phyloP scores from a whole-genome alignment of 352 stramenopile genomes.

The Pythium apleroticum region DNA sequence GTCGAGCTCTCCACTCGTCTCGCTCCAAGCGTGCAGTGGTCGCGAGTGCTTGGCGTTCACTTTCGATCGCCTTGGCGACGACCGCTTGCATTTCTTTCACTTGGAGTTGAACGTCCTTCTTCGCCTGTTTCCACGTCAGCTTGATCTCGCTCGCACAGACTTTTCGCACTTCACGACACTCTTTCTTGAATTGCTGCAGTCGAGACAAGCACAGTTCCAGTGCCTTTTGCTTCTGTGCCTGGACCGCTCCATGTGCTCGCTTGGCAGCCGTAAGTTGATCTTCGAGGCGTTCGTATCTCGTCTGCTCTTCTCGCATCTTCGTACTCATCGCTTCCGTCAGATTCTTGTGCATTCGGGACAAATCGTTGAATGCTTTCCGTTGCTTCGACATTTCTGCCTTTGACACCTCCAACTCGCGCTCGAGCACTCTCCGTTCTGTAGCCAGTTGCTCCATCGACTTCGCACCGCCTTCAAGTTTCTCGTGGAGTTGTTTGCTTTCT shows the following conservation, averaged over 20 bases:
- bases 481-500: constrained; percentile 17
- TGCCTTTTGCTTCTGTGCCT: constrained; percentile 4
- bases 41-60: constrained; percentile 26
- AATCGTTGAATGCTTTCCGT: constrained; percentile 58
- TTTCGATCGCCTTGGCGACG: constrained; percentile 10
- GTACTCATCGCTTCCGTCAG: constrained; percentile 49
- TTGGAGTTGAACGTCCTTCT: constrained; percentile 5
- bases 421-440: constrained; percentile 31
- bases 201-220: constrained; percentile 15
- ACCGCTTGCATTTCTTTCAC: constrained; percentile 14
- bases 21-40: constrained; percentile 39
- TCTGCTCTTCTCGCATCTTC: constrained; percentile 36
- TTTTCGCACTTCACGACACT: constrained; percentile 21
- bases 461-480: constrained; percentile 12
- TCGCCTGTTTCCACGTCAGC: constrained; percentile 13
- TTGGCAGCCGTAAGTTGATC: constrained; percentile 30
- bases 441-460: constrained; percentile 25
- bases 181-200: constrained; percentile 11
- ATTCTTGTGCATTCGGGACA: constrained; percentile 71
- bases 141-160: constrained; percentile 12
- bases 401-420: constrained; percentile 30
- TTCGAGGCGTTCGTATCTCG: constrained; percentile 19
- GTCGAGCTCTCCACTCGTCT: constrained; percentile 36
- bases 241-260: constrained; percentile 1
- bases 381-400: constrained; percentile 46